phyloP scores from a whole-genome alignment of 805 yeast species.

The Candida ascalaphidarum region DNA sequence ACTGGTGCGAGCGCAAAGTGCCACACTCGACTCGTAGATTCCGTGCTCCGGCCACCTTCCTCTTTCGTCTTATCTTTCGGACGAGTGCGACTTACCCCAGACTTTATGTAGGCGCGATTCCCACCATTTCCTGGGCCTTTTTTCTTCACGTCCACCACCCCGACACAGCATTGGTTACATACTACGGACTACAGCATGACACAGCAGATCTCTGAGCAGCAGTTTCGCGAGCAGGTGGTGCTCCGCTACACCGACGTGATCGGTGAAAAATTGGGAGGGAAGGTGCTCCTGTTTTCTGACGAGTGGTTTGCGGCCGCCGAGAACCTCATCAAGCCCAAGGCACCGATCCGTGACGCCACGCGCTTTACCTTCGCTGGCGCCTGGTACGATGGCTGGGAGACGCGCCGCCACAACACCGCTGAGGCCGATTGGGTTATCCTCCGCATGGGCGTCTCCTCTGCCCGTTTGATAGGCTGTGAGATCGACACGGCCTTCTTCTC shows the following conservation, averaged over 20 bases:
- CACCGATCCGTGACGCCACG: constrained; percentile 77
- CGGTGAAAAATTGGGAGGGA: constrained; percentile 78
- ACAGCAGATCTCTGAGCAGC: constrained; percentile 12
- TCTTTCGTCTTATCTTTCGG: too few relatives aligned
- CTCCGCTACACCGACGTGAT: constrained; percentile 66
- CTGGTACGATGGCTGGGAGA: constrained; percentile 99
- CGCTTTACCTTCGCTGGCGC: constrained; percentile 81
- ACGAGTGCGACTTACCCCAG: too few relatives aligned
- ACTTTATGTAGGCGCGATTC: too few relatives aligned
- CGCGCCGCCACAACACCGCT: constrained; percentile 82
- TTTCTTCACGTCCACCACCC: too few relatives aligned
- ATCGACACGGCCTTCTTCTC: constrained; percentile 90
- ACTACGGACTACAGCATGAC: too few relatives aligned
- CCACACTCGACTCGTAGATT: too few relatives aligned
- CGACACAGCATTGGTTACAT: too few relatives aligned
- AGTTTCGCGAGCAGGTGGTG: constrained; percentile 40
- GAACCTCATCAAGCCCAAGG: constrained; percentile 72
- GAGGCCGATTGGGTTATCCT: constrained; percentile 85
- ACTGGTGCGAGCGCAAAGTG: too few relatives aligned
- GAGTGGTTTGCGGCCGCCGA: constrained; percentile 95
- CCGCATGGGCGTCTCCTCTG: constrained; percentile 76
- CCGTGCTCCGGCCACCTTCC: too few relatives aligned
- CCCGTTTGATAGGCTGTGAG: constrained; percentile 74
- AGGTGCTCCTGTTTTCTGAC: constrained; percentile 61
- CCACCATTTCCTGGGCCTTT: too few relatives aligned